Evolutionary conservation across 2,329 filamentous ascomycete species (phyloP), one percentile per base, ranked within the genome.

Genomic region (Paecilomyces sp.): DNA sequence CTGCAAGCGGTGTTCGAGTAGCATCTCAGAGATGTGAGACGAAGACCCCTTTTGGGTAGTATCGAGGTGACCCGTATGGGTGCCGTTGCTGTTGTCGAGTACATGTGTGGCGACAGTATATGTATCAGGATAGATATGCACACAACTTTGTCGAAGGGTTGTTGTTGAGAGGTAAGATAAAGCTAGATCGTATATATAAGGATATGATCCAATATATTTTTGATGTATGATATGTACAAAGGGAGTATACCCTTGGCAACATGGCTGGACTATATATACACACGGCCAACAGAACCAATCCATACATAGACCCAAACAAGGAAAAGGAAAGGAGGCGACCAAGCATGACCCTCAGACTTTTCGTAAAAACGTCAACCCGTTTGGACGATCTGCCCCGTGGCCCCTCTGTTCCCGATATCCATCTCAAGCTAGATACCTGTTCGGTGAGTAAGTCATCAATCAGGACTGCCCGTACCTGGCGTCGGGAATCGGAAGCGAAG

Each of bases 11-110:
- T 54, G 18, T 62, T 66, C 11, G 68, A 63, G 56, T 68, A 70
- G 31, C 66, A 61, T 54, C 69, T 66, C n/a, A 66, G 54, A 2
- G 59, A 33, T 4, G 63, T 61, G 7, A 70, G 55, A 33, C 66
- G 65, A 18, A 71, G 56, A 33, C 66, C 67, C 51, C 64, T 59
- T 53, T 70, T 68, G 6, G 70, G 66, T 30, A 70, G 63, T 53
- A 33, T 54, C 24, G 59, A 60, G 57, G 66, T 66, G 28, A 63
- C 66, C 67, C 71, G 65, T 3, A 73, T 62, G 61, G 70, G 68
- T 30, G 64, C 62, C 7, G 65, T 66, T 8, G 65, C 60, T 53
- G 69, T 64, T 53, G 71, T 56, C 8, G 69, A 67, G 56, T 65
- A 73, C 72, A 74, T 75, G 34, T 28, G 57, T 57, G 58, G 52